Percentiles rank a stretch among this genome's conserved stretches.
Evolutionary conservation across 441 rosid species (phyloP).

Genomic region (Euphorbia corollata): DNA sequence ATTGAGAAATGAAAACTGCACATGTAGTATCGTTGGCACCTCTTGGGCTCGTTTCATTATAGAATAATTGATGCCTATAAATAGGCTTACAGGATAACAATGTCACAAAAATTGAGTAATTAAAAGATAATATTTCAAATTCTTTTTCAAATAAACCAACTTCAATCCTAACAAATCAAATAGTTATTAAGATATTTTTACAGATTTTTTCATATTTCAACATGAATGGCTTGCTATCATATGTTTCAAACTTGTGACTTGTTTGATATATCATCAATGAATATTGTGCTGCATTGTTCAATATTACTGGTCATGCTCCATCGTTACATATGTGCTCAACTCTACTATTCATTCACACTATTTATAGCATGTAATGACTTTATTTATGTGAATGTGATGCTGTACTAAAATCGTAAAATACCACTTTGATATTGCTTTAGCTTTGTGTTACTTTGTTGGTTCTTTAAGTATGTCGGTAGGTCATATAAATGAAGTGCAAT

Average conservation of each 20-base stretch:
- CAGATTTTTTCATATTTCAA: no score
- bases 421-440: not conserved
- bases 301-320: not conserved
- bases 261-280: not conserved
- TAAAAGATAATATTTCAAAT: no score
- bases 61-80: no score
- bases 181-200: no score
- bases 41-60: no score
- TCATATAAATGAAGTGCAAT: no score
- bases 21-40: no score
- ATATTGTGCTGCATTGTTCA: not conserved
- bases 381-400: not conserved
- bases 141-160: no score
- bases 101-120: no score
- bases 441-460: slow-evolving; percentile 1
- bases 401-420: not conserved
- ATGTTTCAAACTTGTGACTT: not conserved
- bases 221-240: not conserved
- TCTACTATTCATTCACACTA: not conserved
- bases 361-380: not conserved
- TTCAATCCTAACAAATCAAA: no score
- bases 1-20: no score
- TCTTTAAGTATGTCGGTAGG: slow-evolving; percentile 8
- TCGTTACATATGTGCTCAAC: not conserved
- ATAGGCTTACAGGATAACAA: no score